Percentiles rank a stretch among this genome's conserved stretches.
phyloP scores from a whole-genome alignment of 768 basidiomycete genomes.

The Tulasnella sp. region DNA sequence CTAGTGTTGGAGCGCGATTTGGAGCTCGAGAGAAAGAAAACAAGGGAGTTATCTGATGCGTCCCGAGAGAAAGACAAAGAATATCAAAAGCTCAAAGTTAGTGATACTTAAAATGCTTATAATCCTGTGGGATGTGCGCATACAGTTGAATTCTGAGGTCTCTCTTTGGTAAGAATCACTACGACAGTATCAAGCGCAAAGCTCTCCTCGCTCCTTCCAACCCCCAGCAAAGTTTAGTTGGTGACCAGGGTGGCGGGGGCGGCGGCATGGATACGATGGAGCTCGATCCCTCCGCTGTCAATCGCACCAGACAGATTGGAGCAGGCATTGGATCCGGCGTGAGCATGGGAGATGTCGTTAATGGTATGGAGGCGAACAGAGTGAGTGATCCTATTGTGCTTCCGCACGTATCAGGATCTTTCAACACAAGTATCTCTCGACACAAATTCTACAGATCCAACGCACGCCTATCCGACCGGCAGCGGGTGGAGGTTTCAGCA shows the following conservation, averaged over 20 bases:
- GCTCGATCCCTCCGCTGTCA: background rate
- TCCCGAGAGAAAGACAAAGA: constrained; percentile 73
- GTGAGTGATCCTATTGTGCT: too few species aligned
- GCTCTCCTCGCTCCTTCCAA: constrained; percentile 48
- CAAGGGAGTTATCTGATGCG: constrained; percentile 60
- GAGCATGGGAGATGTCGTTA: constrained; percentile 46
- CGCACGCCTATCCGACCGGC: constrained; percentile 21
- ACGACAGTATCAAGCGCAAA: constrained; percentile 75
- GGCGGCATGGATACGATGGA: too few species aligned
- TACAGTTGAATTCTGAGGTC: too few species aligned
- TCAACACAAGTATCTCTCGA: too few species aligned
- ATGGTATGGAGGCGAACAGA: constrained; percentile 54
- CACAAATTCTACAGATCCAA: constrained; percentile 24
- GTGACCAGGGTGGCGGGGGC: background rate
- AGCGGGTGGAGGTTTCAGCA: background rate
- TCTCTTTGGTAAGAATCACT: constrained; percentile 40
- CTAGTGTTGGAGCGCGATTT: constrained; percentile 70
- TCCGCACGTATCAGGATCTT: too few species aligned
- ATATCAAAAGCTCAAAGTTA: constrained; percentile 75
- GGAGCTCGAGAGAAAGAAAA: constrained; percentile 64
- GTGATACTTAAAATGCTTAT: too few species aligned
- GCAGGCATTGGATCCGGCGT: constrained; percentile 25
- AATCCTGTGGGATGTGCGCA: too few species aligned
- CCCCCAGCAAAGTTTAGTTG: background rate
- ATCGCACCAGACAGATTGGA: background rate